These are phyloP conservation scores for Aspergillus sp. DNA, from an alignment of 2,329 filamentous ascomycete species.

Conservation along the genomic window DNA sequence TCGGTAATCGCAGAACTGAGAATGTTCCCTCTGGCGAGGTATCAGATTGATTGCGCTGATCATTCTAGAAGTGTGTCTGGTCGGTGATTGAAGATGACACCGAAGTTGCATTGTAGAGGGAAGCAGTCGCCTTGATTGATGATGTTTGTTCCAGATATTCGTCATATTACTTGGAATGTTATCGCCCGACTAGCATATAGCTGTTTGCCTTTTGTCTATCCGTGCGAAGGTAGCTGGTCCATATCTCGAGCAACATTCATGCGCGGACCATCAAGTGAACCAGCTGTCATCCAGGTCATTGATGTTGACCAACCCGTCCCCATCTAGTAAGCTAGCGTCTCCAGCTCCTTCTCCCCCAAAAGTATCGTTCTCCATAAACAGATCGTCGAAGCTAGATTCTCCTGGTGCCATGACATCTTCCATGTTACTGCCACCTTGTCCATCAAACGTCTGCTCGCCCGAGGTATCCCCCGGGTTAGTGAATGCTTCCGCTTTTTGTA, in stretches of 20 bases:
- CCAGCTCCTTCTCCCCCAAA: conserved; percentile 34
- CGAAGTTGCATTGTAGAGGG: too few species aligned
- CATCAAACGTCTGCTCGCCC: conserved; percentile 14
- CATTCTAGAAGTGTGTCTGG: background rate
- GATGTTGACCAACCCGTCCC: conserved; percentile 40
- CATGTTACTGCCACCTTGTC: conserved; percentile 24
- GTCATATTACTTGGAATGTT: background rate
- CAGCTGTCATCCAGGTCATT: conserved; percentile 45
- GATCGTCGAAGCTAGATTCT: conserved; percentile 48
- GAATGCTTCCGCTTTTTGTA: conserved; percentile 33
- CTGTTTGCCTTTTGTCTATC: background rate
- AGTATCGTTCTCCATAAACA: conserved; percentile 46
- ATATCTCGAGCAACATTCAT: background rate
- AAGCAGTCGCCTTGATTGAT: background rate
- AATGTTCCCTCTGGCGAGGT: background rate
- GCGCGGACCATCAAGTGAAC: conserved; percentile 32
- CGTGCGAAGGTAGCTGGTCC: background rate
- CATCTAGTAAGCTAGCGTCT: conserved; percentile 38
- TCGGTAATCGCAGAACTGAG: background rate
- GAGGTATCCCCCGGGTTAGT: conserved; percentile 21
- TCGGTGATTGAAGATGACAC: too few species aligned
- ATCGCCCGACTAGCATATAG: background rate
- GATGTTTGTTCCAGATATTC: background rate
- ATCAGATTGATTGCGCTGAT: background rate
- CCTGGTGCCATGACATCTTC: conserved; percentile 42